Base-by-base conservation (phyloP, 805 yeast genomes). In the Candida palmyrensis region DNA sequence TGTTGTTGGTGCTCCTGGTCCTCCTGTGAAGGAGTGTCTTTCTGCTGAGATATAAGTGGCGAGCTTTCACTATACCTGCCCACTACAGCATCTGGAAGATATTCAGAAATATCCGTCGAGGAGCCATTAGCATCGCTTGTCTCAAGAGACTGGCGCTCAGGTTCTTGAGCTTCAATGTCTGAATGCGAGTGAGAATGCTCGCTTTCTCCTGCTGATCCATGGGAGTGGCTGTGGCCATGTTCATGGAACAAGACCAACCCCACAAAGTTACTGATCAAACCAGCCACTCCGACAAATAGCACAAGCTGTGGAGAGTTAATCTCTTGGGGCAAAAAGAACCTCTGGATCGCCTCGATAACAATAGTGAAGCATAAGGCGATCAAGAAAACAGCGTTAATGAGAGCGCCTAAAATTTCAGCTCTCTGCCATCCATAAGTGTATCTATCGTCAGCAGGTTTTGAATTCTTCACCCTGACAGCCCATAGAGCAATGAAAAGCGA, bases 391-490 rank as follows among this genome's bases (percentile, higher is more conserved):
- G 96, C 96, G 53, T 90, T 90, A 44, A 90, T 75, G 39, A 90
- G 70, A 6, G 97, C 98, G 36, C 98, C 98, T 40, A 90, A 68
- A 33, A 90, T 89, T 59, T 90, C 98, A 4, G 97, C 97, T 45
- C 98, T 73, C 57, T 90, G 95, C 95, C 97, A 87, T 12, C 98
- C 98, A 50, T 92, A 90, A 2, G 97, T 92, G 62, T 85, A 90
- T 37, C 79, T 80, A 3, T 92, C 81, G 54, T 87, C 92, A 1
- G 96, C 92, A 18, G 79, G 77, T 48, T 78, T 75, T 25, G 76
- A 77, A 47, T 82, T 82, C 33, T 96, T 88, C 9, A 88, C 96
- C 41, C 75, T 75, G 14, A 92, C 97, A 0, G 98, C 98, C 97
- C 97, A 90, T 20, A 89, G 65, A 0, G 98, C 98, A 32, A 90